Conservation (phyloP, 2,329 filamentous ascomycete genomes). For the Hansfordia pulvinata region DNA sequence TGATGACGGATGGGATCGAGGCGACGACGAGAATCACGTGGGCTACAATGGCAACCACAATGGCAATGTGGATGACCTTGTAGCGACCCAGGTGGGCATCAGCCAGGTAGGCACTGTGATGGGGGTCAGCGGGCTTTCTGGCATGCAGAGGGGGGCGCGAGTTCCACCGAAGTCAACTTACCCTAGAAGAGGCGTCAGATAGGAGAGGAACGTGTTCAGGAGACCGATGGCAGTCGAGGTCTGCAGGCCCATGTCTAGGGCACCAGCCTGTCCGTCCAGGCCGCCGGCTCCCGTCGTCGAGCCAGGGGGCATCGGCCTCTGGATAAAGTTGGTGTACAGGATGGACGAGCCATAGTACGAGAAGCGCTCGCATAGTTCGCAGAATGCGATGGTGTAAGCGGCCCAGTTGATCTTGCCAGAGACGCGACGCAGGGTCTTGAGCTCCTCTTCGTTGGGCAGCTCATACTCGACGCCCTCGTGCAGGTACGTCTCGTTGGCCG, state of each 20-base stretch:
- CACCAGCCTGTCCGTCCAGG: constrained; percentile 26
- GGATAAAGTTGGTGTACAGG: constrained; percentile 39
- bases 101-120: constrained; percentile 25
- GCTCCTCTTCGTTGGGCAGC: constrained; percentile 34
- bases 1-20: constrained; percentile 21
- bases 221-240: constrained; percentile 26
- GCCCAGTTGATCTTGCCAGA: constrained; percentile 27
- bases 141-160: too few relatives aligned
- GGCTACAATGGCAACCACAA: constrained; percentile 18
- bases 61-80: constrained; percentile 17
- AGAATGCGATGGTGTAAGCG: constrained; percentile 30
- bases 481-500: too few relatives aligned
- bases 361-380: constrained; percentile 36
- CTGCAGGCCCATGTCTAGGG: constrained; percentile 31
- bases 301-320: constrained; percentile 31
- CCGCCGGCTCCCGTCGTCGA: constrained; percentile 16
- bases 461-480: too few relatives aligned
- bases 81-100: constrained; percentile 26
- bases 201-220: too few relatives aligned
- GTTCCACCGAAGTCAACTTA: too few relatives aligned
- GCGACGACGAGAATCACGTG: constrained; percentile 20
- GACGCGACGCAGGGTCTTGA: constrained; percentile 27
- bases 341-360: constrained; percentile 36
- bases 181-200: too few relatives aligned
- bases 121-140: too few relatives aligned